Base-by-base conservation (phyloP, 257 asterid species). In the Nyctanthes arbortristis region DNA sequence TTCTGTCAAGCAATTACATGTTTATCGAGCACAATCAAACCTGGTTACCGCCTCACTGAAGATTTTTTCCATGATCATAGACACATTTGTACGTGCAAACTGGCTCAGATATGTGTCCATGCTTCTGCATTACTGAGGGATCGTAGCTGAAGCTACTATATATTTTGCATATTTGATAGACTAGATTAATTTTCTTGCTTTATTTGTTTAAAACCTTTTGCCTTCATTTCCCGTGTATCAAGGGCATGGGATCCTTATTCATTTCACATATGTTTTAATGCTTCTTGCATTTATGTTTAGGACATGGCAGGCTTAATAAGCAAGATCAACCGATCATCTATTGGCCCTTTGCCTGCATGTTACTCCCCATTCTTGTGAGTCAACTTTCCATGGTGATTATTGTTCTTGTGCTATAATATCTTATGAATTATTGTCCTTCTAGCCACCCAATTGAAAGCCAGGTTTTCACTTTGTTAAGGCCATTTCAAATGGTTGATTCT, bases 241-340 rank as follows among this genome's bases (percentile, higher is more conserved):
- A 40, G 34, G 36, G 2, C 4, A 61, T 36, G 13, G 4, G 16
- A 47, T 35, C 37, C 35, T 55, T 47, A 18, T 29, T 49, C 22
- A 24, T 16, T 67, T 27, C 63, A 56, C 60, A 39, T 57, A 18
- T 37, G 3, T 63, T 36, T 27, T 67, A 22, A 5, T 58, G 54
- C 66, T 71, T 60, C 64, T 63, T 54, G 70, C 20, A 16, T 67
- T 12, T 73, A 27, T 82, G 78, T 80, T 85, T 61, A 94, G 99
- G 97, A 94, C 82, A 94, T 94, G 99, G 99, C 97, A 11, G 98
- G 99, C 73, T 71, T 94, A 60, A 92, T 94, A 77, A 94, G 99
- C 84, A 94, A 94, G 85, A 89, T 94, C 60, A 92, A 94, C 71
- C 79, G 99, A 75, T 91, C 98, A 27, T 94, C 97, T 20, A 92